These are phyloP conservation scores for Cyberlindnera mississippiensis DNA, from an alignment of 805 yeast genomes.

Conservation along the genomic window DNA sequence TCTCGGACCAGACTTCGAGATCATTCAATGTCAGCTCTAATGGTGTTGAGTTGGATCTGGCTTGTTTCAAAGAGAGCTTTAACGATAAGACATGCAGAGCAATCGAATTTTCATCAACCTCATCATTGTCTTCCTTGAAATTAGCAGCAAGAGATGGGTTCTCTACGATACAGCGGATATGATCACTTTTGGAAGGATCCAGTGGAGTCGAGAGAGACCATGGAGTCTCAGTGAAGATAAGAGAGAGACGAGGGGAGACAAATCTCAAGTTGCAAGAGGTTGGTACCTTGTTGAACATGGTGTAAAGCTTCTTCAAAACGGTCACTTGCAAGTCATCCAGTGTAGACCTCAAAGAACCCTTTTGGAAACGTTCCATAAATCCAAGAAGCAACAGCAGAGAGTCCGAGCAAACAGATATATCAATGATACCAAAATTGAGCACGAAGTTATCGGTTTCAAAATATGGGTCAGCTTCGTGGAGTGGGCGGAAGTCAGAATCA, in stretches of 20 bases:
- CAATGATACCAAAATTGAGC: slow-evolving; percentile 49
- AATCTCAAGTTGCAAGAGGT: slow-evolving; percentile 43
- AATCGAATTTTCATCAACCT: slow-evolving; percentile 10
- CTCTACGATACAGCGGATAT: slow-evolving; percentile 9
- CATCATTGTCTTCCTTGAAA: slow-evolving; percentile 15
- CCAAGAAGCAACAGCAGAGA: slow-evolving; percentile 37
- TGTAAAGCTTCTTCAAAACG: slow-evolving; percentile 43
- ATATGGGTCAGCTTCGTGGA: slow-evolving; percentile 32
- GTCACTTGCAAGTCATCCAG: slow-evolving; percentile 66
- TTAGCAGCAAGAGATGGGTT: slow-evolving; percentile 25
- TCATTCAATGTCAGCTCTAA: slow-evolving; percentile 14
- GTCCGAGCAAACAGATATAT: slow-evolving; percentile 43
- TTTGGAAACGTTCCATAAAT: slow-evolving; percentile 33
- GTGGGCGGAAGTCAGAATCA: slow-evolving; percentile 21
- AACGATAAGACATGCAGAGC: slow-evolving; percentile 20
- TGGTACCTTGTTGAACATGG: slow-evolving; percentile 30
- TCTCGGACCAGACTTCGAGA: slow-evolving; percentile 32
- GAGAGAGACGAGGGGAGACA: slow-evolving; percentile 41
- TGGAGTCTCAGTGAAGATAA: slow-evolving; percentile 35
- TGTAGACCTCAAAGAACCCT: slow-evolving; percentile 41
- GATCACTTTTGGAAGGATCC: slow-evolving; percentile 17
- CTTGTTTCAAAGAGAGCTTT: slow-evolving; percentile 3
- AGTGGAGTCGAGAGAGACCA: slow-evolving; percentile 15
- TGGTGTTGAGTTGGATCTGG: not conserved
- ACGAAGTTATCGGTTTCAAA: slow-evolving; percentile 53